A percentile compares a stretch with the other conserved stretches of the same genome.
These are phyloP conservation scores for Arthrobotrys iridis DNA, from an alignment of 2,329 filamentous ascomycete species.

Conservation along the genomic window DNA sequence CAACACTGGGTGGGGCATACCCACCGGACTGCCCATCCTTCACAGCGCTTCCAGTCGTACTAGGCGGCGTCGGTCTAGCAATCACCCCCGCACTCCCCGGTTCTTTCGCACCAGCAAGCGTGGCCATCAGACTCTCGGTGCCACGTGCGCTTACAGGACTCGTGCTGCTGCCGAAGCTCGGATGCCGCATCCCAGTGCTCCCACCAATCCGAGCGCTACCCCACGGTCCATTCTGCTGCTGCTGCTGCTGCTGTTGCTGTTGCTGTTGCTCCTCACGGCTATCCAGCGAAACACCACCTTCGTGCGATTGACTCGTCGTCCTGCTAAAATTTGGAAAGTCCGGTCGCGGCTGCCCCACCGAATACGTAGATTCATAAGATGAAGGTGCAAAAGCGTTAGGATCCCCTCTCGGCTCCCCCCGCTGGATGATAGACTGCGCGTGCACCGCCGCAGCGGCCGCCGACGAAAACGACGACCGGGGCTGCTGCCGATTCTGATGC, in stretches of 20 bases:
- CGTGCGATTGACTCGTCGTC: constrained; percentile 43
- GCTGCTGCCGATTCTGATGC: constrained; percentile 48
- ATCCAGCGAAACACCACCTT: constrained; percentile 51
- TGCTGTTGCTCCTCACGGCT: constrained; percentile 38
- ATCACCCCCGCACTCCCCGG: constrained; percentile 51
- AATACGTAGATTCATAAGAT: constrained; percentile 48
- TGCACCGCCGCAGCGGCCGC: too few species aligned
- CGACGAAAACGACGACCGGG: constrained; percentile 51
- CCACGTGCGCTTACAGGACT: constrained; percentile 53
- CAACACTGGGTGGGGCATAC: constrained; percentile 43
- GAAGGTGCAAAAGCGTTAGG: constrained; percentile 51
- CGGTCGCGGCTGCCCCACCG: constrained; percentile 46
- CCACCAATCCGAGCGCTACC: constrained; percentile 51
- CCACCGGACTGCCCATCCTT: constrained; percentile 44
- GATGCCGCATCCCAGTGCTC: constrained; percentile 51
- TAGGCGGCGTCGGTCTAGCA: constrained; percentile 49
- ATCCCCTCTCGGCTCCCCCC: constrained; percentile 37
- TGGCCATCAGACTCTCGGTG: constrained; percentile 48
- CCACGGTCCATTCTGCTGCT: constrained; percentile 38
- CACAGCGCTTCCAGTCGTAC: constrained; percentile 52
- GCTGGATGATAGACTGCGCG: constrained; percentile 21
- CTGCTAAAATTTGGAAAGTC: constrained; percentile 47
- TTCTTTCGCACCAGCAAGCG: constrained; percentile 45
- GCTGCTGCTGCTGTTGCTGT: not conserved
- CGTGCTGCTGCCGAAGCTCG: constrained; percentile 52